Conservation (phyloP, 768 basidiomycete genomes). For the Lentinula aciculospora region DNA sequence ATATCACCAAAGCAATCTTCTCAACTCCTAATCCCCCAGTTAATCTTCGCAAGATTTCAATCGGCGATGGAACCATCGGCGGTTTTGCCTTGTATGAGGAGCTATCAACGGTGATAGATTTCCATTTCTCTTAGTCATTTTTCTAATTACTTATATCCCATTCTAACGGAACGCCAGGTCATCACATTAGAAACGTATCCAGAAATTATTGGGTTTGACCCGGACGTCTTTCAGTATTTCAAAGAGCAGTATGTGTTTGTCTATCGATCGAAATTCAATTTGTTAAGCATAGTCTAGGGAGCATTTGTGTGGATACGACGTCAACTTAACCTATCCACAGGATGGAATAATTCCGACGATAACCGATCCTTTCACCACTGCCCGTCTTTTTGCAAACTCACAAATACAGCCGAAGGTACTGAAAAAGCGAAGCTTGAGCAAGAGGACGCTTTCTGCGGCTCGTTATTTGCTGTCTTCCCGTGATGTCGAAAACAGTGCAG, state of each 20-base stretch:
- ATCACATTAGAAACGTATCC: conserved; percentile 66
- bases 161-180: too few species aligned
- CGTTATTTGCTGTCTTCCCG: neutral
- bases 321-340: conserved; percentile 46
- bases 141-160: too few species aligned
- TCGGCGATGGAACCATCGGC: conserved; percentile 68
- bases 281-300: conserved; percentile 20
- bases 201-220: conserved; percentile 69
- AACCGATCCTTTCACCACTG: conserved; percentile 23
- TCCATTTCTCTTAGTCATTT: conserved; percentile 44
- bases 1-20: conserved; percentile 72
- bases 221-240: conserved; percentile 62
- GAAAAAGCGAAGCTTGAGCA: conserved; percentile 27
- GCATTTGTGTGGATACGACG: conserved; percentile 40
- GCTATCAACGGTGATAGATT: conserved; percentile 53
- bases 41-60: conserved; percentile 58
- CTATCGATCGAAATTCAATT: neutral
- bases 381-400: neutral
- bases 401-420: neutral
- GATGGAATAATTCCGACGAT: conserved; percentile 24
- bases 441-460: conserved; percentile 24
- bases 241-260: conserved; percentile 17
- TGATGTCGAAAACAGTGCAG: neutral
- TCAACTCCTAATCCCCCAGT: conserved; percentile 58
- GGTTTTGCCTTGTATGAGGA: conserved; percentile 44